Evolutionary conservation across 129 eudicot species (phyloP).

Genomic region (Chrysanthemum lavandulifolium): DNA sequence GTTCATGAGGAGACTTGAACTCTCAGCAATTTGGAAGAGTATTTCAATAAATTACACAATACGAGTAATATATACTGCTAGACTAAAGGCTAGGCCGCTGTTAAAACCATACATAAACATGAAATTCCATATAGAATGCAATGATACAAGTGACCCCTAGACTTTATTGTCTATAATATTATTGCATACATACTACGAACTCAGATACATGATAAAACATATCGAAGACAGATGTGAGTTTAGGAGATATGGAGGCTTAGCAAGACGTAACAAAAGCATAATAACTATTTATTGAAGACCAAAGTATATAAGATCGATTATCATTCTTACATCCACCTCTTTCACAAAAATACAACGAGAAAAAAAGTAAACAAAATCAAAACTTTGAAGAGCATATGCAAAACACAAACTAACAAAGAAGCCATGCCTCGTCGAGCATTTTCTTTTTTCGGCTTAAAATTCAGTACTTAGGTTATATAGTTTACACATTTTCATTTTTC

Average conservation of each 20-base stretch:
- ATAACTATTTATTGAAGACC: slow-evolving; percentile 17
- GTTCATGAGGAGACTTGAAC: too few relatives aligned
- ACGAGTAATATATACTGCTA: too few relatives aligned
- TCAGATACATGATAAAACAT: background rate
- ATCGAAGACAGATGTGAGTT: background rate
- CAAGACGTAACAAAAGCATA: background rate
- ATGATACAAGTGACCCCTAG: too few relatives aligned
- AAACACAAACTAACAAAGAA: slow-evolving; percentile 16
- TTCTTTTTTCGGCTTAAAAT: slow-evolving; percentile 17
- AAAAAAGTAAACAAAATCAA: slow-evolving; percentile 16
- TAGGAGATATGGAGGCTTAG: background rate
- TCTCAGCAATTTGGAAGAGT: too few relatives aligned
- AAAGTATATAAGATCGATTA: slow-evolving; percentile 14
- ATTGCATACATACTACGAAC: background rate
- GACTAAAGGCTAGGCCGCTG: too few relatives aligned
- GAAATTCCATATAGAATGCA: too few relatives aligned
- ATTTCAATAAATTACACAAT: too few relatives aligned
- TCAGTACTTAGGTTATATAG: slow-evolving; percentile 6
- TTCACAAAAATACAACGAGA: slow-evolving; percentile 25
- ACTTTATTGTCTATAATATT: background rate
- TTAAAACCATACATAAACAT: too few relatives aligned
- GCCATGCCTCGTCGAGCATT: background rate
- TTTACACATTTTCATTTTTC: slow-evolving; percentile 31
- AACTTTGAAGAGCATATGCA: slow-evolving; percentile 16
- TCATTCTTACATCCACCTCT: slow-evolving; percentile 35